Percentiles rank a stretch among this genome's conserved stretches.
Evolutionary conservation across 106 monocot species (phyloP).

Genomic region (Platanthera zijinensis): DNA sequence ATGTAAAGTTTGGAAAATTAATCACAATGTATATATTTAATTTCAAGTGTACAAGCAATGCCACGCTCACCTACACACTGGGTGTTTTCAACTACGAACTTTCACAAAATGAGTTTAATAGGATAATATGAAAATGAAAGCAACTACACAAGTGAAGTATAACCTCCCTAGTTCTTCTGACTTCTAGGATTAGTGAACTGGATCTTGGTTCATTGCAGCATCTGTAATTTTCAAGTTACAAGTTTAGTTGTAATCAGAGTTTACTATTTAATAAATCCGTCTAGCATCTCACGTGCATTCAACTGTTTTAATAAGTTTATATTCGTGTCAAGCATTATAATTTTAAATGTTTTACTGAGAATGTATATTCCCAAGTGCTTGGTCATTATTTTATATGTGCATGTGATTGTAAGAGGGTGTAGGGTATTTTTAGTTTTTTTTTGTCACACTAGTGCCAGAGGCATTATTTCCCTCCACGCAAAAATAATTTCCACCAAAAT

Average conservation of each 20-base stretch:
- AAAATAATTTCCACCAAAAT: no score
- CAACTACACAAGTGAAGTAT: no score
- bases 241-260: not conserved
- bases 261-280: not conserved
- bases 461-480: no score
- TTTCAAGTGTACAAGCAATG: no score
- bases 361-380: not conserved
- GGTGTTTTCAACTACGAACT: no score
- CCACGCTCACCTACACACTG: no score
- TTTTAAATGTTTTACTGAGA: not conserved
- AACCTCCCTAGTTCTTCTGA: not conserved
- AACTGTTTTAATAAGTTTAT: not conserved
- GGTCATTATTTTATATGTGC: not conserved
- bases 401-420: not conserved
- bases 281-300: not conserved
- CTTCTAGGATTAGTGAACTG: not conserved
- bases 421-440: not conserved
- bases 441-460: no score
- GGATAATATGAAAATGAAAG: no score
- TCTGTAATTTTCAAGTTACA: not conserved
- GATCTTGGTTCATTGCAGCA: not conserved
- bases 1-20: no score
- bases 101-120: no score
- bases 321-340: not conserved
- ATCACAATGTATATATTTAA: no score